phyloP scores from a whole-genome alignment of 164 flowering plant genomes.

The Liquidambar formosana region DNA sequence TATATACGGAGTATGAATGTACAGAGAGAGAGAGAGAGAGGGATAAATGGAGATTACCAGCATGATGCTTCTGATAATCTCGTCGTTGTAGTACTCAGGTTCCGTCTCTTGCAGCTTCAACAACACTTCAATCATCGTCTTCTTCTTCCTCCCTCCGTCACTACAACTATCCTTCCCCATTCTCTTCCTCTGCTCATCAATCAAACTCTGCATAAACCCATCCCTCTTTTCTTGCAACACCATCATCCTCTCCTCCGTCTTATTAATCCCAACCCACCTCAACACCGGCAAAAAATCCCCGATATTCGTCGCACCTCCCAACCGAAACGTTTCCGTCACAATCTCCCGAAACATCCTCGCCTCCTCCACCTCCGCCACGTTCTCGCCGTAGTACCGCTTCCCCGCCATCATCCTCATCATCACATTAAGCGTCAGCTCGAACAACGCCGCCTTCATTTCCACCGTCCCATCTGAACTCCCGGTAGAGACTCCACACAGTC shows the following conservation, averaged over 20 bases:
- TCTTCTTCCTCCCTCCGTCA: not conserved
- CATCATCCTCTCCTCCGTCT: slow-evolving; percentile 28
- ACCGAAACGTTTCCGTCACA: slow-evolving; percentile 1
- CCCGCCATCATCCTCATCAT: slow-evolving; percentile 60
- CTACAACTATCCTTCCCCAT: too few species aligned
- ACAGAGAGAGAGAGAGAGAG: too few species aligned
- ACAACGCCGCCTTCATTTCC: slow-evolving; percentile 34
- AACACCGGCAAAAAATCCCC: slow-evolving; percentile 14
- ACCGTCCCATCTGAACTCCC: slow-evolving; percentile 9
- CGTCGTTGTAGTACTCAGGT: slow-evolving; percentile 43
- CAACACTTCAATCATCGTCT: slow-evolving; percentile 34
- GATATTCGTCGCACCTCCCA: slow-evolving; percentile 2
- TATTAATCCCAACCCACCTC: slow-evolving; percentile 25
- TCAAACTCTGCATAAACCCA: slow-evolving; percentile 39
- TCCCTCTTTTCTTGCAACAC: slow-evolving; percentile 30
- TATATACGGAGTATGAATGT: too few species aligned
- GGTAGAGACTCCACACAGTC: slow-evolving; percentile 2
- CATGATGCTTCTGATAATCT: slow-evolving; percentile 40
- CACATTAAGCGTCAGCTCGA: slow-evolving; percentile 40
- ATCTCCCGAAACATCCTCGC: not conserved
- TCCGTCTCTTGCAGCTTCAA: slow-evolving; percentile 27
- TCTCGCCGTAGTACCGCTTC: too few species aligned
- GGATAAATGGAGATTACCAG: slow-evolving; percentile 38
- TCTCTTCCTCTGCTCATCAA: slow-evolving; percentile 32
- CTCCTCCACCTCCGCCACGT: not conserved